Percentiles rank a stretch among this genome's conserved stretches.
Conservation (phyloP, 495 filamentous ascomycete species). For the Hyphodiscus hymeniophilus region DNA sequence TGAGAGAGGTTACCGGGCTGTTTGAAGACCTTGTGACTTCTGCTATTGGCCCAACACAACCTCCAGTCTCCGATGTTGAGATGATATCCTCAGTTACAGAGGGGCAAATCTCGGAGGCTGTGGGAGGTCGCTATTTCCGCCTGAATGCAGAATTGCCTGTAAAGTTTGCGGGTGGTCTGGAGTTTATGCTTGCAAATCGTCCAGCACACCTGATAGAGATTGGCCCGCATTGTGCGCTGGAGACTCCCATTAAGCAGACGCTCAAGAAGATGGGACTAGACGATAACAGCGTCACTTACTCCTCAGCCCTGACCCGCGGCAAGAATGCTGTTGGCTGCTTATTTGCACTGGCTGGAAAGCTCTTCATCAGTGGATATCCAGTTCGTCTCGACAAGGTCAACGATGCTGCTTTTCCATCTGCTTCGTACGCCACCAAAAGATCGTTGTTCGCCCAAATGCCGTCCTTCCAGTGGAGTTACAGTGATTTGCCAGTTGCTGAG, state of each 20-base stretch:
- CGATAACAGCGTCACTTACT: slow-evolving; percentile 40
- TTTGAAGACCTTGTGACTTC: too few relatives aligned
- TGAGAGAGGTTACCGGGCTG: too few relatives aligned
- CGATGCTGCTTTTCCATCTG: background rate
- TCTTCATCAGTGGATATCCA: slow-evolving; percentile 28
- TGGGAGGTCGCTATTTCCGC: background rate
- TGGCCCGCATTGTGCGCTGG: slow-evolving; percentile 56
- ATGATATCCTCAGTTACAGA: background rate
- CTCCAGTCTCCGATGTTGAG: too few relatives aligned
- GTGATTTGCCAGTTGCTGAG: slow-evolving; percentile 13
- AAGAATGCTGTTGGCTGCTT: slow-evolving; percentile 27
- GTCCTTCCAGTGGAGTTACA: too few relatives aligned
- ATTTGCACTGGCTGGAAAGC: slow-evolving; percentile 27
- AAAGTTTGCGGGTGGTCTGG: slow-evolving; percentile 2
- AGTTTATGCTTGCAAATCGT: background rate
- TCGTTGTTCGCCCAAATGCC: too few relatives aligned
- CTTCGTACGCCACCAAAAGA: background rate
- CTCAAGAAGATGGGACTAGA: slow-evolving; percentile 13
- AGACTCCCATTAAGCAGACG: slow-evolving; percentile 41
- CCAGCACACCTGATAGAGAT: slow-evolving; percentile 37
- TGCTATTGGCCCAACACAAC: too few relatives aligned
- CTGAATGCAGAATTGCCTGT: background rate
- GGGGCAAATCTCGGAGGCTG: background rate
- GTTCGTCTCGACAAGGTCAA: slow-evolving; percentile 26
- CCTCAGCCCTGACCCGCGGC: slow-evolving; percentile 26